A percentile compares a stretch with the other conserved stretches of the same genome.
phyloP scores from a whole-genome alignment of 23 red algal genomes.

The Cyanidiococcus yangmingshanensis region DNA sequence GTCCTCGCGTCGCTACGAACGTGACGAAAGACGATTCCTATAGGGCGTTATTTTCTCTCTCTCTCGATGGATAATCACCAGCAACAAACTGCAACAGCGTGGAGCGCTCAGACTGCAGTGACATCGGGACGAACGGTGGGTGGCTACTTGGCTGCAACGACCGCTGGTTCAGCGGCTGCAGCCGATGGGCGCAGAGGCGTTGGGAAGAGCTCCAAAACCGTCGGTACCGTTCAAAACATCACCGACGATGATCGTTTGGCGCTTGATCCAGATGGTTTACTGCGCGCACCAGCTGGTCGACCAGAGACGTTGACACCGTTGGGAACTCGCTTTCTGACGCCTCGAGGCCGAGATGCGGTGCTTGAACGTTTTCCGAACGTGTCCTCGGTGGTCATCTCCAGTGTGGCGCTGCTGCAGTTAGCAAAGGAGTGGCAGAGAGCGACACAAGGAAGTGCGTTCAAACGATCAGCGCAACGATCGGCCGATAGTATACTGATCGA shows the following conservation, averaged over 20 bases:
- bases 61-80: too few species aligned
- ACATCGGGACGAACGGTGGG: background rate
- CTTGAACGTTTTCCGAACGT: background rate
- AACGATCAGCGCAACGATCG: background rate
- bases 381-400: background rate
- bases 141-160: background rate
- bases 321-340: background rate
- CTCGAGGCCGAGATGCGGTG: background rate
- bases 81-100: too few species aligned
- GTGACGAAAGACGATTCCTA: too few species aligned
- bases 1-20: too few species aligned
- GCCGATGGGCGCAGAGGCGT: background rate
- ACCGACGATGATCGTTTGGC: background rate
- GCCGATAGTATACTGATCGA: background rate
- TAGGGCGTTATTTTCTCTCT: too few species aligned
- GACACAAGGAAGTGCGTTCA: background rate
- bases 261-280: background rate
- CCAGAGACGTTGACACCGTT: background rate
- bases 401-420: background rate
- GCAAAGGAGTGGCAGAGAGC: background rate
- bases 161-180: background rate
- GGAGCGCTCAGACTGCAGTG: background rate
- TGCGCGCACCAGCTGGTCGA: background rate
- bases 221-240: background rate
- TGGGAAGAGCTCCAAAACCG: background rate